Evolutionary conservation across 768 basidiomycete species (phyloP).

Genomic region (Symmetrospora coprosmae): DNA sequence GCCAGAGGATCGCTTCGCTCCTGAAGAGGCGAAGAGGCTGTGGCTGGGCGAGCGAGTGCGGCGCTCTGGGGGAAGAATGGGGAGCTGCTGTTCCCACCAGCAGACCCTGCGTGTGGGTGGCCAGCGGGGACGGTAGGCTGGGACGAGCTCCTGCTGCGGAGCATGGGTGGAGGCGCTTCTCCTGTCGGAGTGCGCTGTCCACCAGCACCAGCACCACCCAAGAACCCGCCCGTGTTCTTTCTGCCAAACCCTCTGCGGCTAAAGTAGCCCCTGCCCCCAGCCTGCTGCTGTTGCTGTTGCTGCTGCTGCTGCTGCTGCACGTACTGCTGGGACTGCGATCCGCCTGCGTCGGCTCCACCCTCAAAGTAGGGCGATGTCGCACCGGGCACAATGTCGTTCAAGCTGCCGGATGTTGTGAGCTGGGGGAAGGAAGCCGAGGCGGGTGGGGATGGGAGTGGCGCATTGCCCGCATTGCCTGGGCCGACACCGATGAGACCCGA

Average conservation of each 20-base stretch:
- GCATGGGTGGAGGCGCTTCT: not conserved
- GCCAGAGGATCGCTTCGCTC: no score
- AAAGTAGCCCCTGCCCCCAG: not conserved
- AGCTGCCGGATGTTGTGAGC: not conserved
- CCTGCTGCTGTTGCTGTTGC: not conserved
- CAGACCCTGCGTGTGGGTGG: no score
- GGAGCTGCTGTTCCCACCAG: no score
- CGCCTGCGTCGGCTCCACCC: not conserved
- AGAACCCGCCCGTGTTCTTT: constrained; percentile 7
- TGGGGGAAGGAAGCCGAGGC: not conserved
- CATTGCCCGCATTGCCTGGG: no score
- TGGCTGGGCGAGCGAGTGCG: no score
- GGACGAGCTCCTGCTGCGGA: not conserved
- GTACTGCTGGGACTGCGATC: no score
- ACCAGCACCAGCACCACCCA: not conserved
- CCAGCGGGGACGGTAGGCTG: constrained; percentile 10
- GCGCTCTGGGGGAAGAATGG: no score
- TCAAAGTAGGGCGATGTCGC: not conserved
- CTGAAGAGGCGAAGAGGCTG: no score
- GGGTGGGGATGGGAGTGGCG: not conserved
- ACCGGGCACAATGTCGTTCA: not conserved
- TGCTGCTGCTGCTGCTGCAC: not conserved
- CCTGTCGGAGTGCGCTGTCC: not conserved
- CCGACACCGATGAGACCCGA: no score
- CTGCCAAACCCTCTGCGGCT: not conserved